Evolutionary conservation across 2,329 filamentous ascomycete genomes (phyloP).

Genomic region (Fusarium anguioides): DNA sequence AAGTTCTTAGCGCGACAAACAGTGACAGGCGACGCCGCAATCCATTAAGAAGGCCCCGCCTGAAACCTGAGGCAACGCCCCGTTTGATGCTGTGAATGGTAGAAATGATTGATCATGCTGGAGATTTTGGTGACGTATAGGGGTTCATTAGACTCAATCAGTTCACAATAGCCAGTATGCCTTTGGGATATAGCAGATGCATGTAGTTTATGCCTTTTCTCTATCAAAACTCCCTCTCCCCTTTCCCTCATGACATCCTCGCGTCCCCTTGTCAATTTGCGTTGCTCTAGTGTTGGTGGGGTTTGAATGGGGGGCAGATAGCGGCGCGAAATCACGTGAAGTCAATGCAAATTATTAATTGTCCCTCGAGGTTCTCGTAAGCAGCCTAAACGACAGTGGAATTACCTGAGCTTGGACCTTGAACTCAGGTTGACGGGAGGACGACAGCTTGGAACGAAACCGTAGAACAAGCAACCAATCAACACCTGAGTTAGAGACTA

Average conservation of each 20-base stretch:
- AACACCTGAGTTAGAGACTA: conserved; percentile 5
- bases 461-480: conserved; percentile 36
- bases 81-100: conserved; percentile 14
- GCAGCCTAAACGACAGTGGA: conserved; percentile 17
- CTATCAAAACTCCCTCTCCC: neutral
- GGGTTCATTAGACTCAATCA: conserved; percentile 1
- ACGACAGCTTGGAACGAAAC: conserved; percentile 29
- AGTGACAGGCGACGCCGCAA: conserved; percentile 32
- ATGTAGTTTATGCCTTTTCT: neutral
- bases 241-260: conserved; percentile 32
- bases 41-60: conserved; percentile 47
- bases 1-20: conserved; percentile 50
- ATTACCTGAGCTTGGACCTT: conserved; percentile 22
- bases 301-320: conserved; percentile 28
- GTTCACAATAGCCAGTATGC: neutral
- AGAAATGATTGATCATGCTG: conserved; percentile 6
- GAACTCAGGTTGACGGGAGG: conserved; percentile 36
- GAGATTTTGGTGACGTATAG: conserved; percentile 11
- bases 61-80: conserved; percentile 44
- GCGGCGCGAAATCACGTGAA: conserved; percentile 44
- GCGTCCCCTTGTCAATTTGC: conserved; percentile 29
- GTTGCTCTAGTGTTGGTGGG: conserved; percentile 34
- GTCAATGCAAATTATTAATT: conserved; percentile 42
- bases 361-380: conserved; percentile 28
- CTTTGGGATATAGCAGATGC: neutral